These are phyloP conservation scores for Paramecium caudatum DNA, from an alignment of 73 alveolate genomes.

Conservation along the genomic window DNA sequence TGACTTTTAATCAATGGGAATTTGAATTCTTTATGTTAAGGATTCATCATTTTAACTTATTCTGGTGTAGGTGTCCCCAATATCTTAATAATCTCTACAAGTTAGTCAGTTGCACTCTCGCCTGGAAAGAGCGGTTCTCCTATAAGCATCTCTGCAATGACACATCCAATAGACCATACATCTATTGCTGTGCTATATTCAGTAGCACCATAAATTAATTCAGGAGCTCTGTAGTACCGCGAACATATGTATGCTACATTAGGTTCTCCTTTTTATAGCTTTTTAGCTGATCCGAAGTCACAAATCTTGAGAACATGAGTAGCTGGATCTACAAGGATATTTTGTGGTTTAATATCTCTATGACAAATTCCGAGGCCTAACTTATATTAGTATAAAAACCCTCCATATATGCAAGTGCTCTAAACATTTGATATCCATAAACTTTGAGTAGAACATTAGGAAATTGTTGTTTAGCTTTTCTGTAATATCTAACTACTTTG, in stretches of 20 bases:
- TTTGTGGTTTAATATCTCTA: slow-evolving; percentile 92
- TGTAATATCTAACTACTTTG: slow-evolving; percentile 88
- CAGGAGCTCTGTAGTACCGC: slow-evolving; percentile 89
- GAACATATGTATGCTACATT: slow-evolving; percentile 90
- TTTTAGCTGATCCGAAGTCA: slow-evolving; percentile 92
- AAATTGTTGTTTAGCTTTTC: slow-evolving; percentile 85
- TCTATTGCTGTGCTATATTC: slow-evolving; percentile 89
- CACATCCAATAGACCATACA: slow-evolving; percentile 96
- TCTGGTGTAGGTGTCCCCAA: slow-evolving; percentile 95
- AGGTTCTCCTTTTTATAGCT: slow-evolving; percentile 85
- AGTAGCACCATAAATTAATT: slow-evolving; percentile 86
- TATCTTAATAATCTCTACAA: slow-evolving; percentile 93
- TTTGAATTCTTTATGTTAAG: slow-evolving; percentile 89
- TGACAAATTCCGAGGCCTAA: slow-evolving; percentile 85
- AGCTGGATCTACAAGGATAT: slow-evolving; percentile 85
- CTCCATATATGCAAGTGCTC: slow-evolving; percentile 92
- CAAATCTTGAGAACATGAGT: slow-evolving; percentile 85
- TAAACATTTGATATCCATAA: slow-evolving; percentile 93
- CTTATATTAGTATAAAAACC: slow-evolving; percentile 54
- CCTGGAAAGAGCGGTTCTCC: slow-evolving; percentile 95
- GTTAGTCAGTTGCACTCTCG: slow-evolving; percentile 89
- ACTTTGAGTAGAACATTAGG: slow-evolving; percentile 88
- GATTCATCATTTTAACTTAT: slow-evolving; percentile 91
- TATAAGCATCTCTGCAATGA: slow-evolving; percentile 92
- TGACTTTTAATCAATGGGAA: slow-evolving; percentile 84